These are phyloP conservation scores for Dendrostoma leiphaemia DNA, from an alignment of 2,329 filamentous ascomycete species.

Conservation along the genomic window DNA sequence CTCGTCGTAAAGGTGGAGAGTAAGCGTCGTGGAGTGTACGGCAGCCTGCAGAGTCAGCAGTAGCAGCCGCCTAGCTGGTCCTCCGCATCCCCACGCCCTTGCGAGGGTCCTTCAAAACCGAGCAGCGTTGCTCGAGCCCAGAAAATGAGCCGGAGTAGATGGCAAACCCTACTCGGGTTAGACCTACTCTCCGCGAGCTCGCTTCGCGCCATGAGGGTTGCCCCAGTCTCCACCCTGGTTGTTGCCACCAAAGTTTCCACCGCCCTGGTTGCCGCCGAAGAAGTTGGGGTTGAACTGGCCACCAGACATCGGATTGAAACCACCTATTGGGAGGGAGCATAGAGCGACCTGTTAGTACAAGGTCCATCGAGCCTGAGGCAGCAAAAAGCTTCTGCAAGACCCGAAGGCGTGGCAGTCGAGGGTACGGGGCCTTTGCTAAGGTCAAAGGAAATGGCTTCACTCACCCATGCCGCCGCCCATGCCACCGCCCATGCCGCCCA, in stretches of 20 bases:
- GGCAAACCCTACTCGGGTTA: too few species aligned
- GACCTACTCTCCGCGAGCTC: constrained; percentile 67
- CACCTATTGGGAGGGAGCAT: constrained; percentile 35
- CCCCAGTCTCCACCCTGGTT: constrained; percentile 61
- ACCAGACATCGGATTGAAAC: constrained; percentile 66
- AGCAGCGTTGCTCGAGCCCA: too few species aligned
- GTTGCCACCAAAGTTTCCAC: constrained; percentile 65
- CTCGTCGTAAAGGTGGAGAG: neutral
- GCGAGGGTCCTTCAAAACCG: too few species aligned
- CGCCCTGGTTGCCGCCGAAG: constrained; percentile 55
- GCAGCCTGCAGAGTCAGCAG: neutral
- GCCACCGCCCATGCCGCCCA: constrained; percentile 50
- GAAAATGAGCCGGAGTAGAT: too few species aligned
- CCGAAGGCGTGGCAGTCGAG: too few species aligned
- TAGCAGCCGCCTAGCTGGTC: too few species aligned
- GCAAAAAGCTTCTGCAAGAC: too few species aligned
- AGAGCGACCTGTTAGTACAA: too few species aligned
- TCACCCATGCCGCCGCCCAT: constrained; percentile 54
- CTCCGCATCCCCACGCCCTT: too few species aligned
- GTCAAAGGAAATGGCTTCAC: constrained; percentile 26
- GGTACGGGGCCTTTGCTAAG: too few species aligned
- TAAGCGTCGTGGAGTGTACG: neutral
- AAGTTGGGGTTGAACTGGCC: constrained; percentile 70
- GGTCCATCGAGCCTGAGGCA: too few species aligned
- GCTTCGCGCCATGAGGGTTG: constrained; percentile 80